These are phyloP conservation scores for Vanderwaltozyma tropicalis DNA, from an alignment of 805 yeast genomes.

Conservation along the genomic window DNA sequence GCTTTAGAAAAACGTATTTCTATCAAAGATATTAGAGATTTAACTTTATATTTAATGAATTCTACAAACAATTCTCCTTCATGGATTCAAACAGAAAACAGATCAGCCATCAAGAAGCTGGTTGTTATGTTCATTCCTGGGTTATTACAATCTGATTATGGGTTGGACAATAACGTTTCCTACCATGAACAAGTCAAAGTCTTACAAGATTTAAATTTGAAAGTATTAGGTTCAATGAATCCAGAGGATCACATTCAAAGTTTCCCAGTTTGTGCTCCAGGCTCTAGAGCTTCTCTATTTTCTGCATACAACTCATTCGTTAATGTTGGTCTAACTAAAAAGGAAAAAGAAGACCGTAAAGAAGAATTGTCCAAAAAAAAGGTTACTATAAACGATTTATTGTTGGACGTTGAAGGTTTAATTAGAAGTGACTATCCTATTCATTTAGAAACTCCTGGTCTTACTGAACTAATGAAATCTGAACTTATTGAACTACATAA, in stretches of 20 bases:
- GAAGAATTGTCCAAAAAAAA: constrained; percentile 22
- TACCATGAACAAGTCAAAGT: constrained; percentile 5
- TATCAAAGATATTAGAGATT: constrained; percentile 36
- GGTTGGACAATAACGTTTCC: constrained; percentile 10
- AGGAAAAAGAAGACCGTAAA: constrained; percentile 38
- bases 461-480: constrained; percentile 5
- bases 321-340: constrained; percentile 45
- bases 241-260: constrained; percentile 10
- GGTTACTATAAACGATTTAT: constrained; percentile 43
- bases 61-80: constrained; percentile 35
- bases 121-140: constrained; percentile 61
- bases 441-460: constrained; percentile 32
- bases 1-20: constrained; percentile 20
- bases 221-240: constrained; percentile 4
- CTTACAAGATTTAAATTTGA: constrained; percentile 3
- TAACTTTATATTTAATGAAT: constrained; percentile 34
- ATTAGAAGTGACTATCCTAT: constrained; percentile 47
- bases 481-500: constrained; percentile 2
- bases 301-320: constrained; percentile 48
- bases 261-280: constrained; percentile 54
- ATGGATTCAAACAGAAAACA: constrained; percentile 42
- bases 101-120: constrained; percentile 39
- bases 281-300: constrained; percentile 45
- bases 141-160: constrained; percentile 36
- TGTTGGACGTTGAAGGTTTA: constrained; percentile 42